Percentiles rank a stretch among this genome's conserved stretches.
These are phyloP conservation scores for Sporothrix inflata DNA, from an alignment of 2,329 filamentous ascomycete genomes.

Conservation along the genomic window DNA sequence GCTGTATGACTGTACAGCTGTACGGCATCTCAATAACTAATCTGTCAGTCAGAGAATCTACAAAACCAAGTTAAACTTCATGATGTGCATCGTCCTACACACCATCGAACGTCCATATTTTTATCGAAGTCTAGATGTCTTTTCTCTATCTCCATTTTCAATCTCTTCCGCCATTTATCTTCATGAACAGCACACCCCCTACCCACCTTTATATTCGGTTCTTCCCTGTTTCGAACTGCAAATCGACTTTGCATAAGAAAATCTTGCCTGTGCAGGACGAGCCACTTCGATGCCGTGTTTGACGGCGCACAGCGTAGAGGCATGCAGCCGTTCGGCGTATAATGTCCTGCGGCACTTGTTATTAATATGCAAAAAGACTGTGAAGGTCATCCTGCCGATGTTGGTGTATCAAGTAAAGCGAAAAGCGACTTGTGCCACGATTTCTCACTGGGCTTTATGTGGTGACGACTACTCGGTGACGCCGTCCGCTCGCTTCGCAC, in stretches of 20 bases:
- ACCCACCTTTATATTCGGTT: background rate
- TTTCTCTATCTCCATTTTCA: background rate
- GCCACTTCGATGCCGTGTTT: constrained; percentile 24
- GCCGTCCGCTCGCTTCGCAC: background rate
- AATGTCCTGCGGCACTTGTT: background rate
- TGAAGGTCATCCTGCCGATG: too few relatives aligned
- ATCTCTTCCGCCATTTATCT: background rate
- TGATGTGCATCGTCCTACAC: background rate
- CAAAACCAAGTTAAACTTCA: background rate
- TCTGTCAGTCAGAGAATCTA: background rate
- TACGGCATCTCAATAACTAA: background rate
- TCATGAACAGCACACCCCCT: background rate
- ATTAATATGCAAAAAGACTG: background rate
- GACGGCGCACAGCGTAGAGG: background rate
- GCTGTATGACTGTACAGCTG: background rate
- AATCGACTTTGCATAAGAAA: constrained; percentile 17
- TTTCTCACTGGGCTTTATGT: background rate
- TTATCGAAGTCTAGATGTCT: background rate
- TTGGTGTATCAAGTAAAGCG: background rate
- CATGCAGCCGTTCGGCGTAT: background rate
- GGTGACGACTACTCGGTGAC: background rate
- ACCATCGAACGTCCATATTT: background rate
- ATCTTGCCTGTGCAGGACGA: constrained; percentile 22
- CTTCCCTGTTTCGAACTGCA: background rate
- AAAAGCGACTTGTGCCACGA: background rate